Evolutionary conservation across 768 basidiomycete species (phyloP), one percentile per base, ranked within the genome.

Genomic region (Solioccasus polychromus): DNA sequence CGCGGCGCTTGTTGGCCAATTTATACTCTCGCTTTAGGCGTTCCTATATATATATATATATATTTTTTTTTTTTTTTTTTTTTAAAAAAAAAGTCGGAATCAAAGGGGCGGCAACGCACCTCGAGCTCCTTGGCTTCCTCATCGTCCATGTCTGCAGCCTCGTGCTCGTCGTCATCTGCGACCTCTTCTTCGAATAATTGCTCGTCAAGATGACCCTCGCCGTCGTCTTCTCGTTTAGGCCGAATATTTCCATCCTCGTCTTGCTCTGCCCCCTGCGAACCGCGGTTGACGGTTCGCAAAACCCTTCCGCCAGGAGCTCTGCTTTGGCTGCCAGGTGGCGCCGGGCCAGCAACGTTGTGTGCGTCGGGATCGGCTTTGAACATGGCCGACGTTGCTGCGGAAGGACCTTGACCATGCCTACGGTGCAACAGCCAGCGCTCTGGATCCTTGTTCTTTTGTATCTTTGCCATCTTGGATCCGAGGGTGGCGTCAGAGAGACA

Each of bases 141-240:
- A 44, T 92, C 91, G 32, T 90, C 80, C 44, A 80, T 77, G 44
- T 87, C 85, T 11, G 80, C 76, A 14, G 77, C 76, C 65, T 82
- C 77, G 56, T 80, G 81, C 57, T 92, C 91, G 26, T 93, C 91
- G 48, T 93, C 91, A 56, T 93, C 91, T 3, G 87, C 86, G 57
- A 91, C 85, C 15, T 88, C 85, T 57, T 85, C 88, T 57, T 92
- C 89, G 53, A 79, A 92, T 7, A 83, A 74, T 44, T 88, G 76
- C 62, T 93, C 91, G 58, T 93, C 91, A 48, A 87, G 58, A 57
- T 88, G 88, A 6, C 88, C 89, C 52, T 92, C 90, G 17, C 72
- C 83, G 14, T 84, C 87, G 53, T 76, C 71, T 57, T 86, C 84
- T 50, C 71, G 76, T 60, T 78, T 76, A 35, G 75, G 72, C 41